phyloP scores from a whole-genome alignment of 2,329 filamentous ascomycete genomes.

The Cercospora brassicicola region DNA sequence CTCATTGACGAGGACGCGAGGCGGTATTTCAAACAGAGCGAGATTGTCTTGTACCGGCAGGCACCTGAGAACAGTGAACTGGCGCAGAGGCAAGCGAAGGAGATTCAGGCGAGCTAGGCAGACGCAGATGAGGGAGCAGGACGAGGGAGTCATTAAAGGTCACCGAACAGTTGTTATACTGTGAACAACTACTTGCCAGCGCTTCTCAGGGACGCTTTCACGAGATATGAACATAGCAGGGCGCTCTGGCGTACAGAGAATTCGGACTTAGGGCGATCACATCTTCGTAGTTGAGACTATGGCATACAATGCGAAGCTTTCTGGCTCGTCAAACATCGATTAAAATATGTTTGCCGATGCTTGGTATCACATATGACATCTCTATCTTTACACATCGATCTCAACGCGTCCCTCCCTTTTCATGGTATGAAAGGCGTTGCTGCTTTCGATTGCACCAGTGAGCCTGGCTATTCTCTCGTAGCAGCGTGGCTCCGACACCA shows the following conservation, averaged over 20 bases:
- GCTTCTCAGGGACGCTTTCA: neutral
- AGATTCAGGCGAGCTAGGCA: conserved; percentile 41
- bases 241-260: neutral
- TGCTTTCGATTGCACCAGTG: neutral
- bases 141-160: neutral
- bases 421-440: neutral
- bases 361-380: conserved; percentile 8
- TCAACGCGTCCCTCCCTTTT: neutral
- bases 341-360: neutral
- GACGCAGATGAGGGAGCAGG: conserved; percentile 29
- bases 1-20: conserved; percentile 69
- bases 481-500: neutral
- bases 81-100: conserved; percentile 50
- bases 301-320: neutral
- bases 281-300: neutral
- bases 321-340: neutral
- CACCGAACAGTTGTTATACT: neutral
- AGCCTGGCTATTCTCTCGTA: neutral
- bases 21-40: conserved; percentile 98
- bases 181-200: neutral
- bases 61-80: conserved; percentile 53
- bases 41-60: conserved; percentile 95
- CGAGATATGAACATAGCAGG: neutral
- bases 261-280: neutral
- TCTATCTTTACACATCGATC: conserved; percentile 8